Evolutionary conservation across 257 asterid genomes (phyloP).

Genomic region (Nicotiana otophora): DNA sequence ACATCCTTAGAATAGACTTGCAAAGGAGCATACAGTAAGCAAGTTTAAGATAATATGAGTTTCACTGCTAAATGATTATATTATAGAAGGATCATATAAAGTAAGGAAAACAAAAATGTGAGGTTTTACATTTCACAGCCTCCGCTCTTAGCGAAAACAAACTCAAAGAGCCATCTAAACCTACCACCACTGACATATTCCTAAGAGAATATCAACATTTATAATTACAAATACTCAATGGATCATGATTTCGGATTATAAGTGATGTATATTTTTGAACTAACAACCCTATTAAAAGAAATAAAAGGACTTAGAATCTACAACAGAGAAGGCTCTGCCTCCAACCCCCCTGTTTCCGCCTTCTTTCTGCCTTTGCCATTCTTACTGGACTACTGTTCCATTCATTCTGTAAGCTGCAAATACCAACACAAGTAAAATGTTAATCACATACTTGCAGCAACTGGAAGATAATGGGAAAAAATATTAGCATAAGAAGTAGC

Average conservation of each 20-base stretch:
- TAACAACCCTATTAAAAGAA: conserved; percentile 17
- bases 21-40: no score
- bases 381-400: conserved; percentile 94
- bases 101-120: background rate
- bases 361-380: conserved; percentile 68
- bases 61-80: background rate
- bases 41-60: background rate
- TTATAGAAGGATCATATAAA: background rate
- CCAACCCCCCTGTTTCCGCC: conserved; percentile 68
- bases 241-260: conserved; percentile 9
- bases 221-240: conserved; percentile 30
- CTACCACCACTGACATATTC: conserved; percentile 29
- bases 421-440: background rate
- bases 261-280: conserved; percentile 1
- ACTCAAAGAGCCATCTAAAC: conserved; percentile 23
- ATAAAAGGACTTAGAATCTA: conserved; percentile 50
- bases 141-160: conserved; percentile 14
- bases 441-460: background rate
- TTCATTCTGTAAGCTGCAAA: conserved; percentile 69
- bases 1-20: no score
- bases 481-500: background rate
- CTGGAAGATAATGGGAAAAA: background rate
- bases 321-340: conserved; percentile 77
- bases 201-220: conserved; percentile 36
- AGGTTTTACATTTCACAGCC: conserved; percentile 12